phyloP scores from a whole-genome alignment of 306 rosid genomes.

The Malus sylvestris region DNA sequence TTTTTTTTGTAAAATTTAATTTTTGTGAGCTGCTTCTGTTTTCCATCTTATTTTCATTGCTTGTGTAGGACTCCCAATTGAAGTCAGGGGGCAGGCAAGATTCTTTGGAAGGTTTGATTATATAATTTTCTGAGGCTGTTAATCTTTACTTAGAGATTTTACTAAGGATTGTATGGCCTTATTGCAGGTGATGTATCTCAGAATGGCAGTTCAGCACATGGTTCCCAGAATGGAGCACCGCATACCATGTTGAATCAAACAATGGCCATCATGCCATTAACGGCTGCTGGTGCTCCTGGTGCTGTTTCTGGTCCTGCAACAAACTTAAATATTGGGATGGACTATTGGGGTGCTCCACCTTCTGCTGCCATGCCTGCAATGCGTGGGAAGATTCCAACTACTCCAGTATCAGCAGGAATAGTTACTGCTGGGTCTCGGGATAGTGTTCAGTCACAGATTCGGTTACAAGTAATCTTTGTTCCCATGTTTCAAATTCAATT shows the following conservation, averaged over 20 bases:
- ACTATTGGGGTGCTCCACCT: constrained; percentile 86
- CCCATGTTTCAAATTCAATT: neutral
- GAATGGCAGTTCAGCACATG: constrained; percentile 64
- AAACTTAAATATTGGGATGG: constrained; percentile 95
- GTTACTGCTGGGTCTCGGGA: constrained; percentile 80
- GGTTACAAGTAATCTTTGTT: constrained; percentile 62
- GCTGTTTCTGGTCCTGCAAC: constrained; percentile 84
- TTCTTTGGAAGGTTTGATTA: constrained; percentile 75
- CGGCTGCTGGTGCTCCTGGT: constrained; percentile 65
- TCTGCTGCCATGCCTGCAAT: constrained; percentile 58
- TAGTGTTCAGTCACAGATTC: constrained; percentile 74
- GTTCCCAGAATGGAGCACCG: constrained; percentile 75
- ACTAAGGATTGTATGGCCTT: constrained; percentile 13
- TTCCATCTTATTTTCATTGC: constrained; percentile 17
- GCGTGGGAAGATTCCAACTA: constrained; percentile 71
- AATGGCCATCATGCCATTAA: constrained; percentile 53
- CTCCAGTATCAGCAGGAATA: constrained; percentile 72
- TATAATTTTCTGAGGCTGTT: constrained; percentile 21
- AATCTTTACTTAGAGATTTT: constrained; percentile 9
- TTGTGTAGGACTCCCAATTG: constrained; percentile 67
- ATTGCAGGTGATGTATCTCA: constrained; percentile 71
- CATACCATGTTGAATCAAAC: constrained; percentile 62
- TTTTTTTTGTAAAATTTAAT: neutral
- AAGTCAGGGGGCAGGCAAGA: constrained; percentile 78
- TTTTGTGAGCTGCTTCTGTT: neutral